Percentiles rank a stretch among this genome's conserved stretches.
Evolutionary conservation across 1,284 basidiomycete species (phyloP).

Genomic region (Neolentinus lepideus): DNA sequence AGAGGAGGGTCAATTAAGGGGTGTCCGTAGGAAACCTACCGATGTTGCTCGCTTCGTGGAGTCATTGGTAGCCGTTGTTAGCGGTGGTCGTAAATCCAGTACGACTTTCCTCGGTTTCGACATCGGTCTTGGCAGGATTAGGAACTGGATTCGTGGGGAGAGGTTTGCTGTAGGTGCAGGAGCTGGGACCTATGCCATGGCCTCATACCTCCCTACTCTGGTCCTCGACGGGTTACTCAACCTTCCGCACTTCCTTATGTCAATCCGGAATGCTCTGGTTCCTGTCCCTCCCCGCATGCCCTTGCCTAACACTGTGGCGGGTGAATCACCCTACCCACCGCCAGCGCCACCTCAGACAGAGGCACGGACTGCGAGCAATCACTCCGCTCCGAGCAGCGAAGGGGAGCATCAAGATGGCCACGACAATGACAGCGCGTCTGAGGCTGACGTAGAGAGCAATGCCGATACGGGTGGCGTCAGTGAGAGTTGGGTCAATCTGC

Average conservation of each 20-base stretch:
- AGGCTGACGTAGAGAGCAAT: conserved; percentile 62
- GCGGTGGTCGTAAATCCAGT: conserved; percentile 36
- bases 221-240: conserved; percentile 57
- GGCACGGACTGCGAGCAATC: conserved; percentile 8
- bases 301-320: conserved; percentile 9
- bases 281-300: conserved; percentile 36
- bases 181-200: conserved; percentile 58
- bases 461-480: conserved; percentile 34
- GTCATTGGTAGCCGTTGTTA: conserved; percentile 48
- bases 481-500: conserved; percentile 64
- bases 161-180: conserved; percentile 67
- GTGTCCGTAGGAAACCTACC: conserved; percentile 41
- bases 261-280: conserved; percentile 51
- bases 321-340: conserved; percentile 6
- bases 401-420: conserved; percentile 26
- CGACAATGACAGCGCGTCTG: conserved; percentile 36
- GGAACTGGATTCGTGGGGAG: conserved; percentile 52
- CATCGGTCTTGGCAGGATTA: conserved; percentile 35
- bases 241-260: conserved; percentile 58
- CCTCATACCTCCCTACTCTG: conserved; percentile 61
- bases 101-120: conserved; percentile 35
- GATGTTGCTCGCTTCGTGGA: conserved; percentile 52
- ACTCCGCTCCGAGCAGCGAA: neutral
- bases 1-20: conserved; percentile 28
- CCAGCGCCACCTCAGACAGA: conserved; percentile 6